These are phyloP conservation scores for Hymenoscyphus occultus DNA, from an alignment of 2,329 filamentous ascomycete genomes.

Conservation along the genomic window DNA sequence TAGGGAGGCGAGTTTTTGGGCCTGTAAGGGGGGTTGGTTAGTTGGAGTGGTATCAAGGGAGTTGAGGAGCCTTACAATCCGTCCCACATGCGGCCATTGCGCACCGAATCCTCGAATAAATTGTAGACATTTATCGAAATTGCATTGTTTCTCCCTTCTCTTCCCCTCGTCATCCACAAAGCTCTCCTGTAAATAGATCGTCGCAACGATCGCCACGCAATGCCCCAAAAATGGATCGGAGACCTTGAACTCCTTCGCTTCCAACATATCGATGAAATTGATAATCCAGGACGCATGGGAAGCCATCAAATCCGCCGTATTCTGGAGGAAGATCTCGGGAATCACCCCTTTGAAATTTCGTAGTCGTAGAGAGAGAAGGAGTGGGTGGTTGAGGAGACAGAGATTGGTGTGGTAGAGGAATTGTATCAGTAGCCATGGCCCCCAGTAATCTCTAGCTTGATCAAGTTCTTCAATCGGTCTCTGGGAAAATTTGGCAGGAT, in stretches of 20 bases:
- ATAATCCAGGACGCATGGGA: slow-evolving; percentile 53
- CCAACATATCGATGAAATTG: slow-evolving; percentile 48
- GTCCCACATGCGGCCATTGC: slow-evolving; percentile 46
- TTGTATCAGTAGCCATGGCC: slow-evolving; percentile 51
- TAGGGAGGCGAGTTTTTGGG: slow-evolving; percentile 42
- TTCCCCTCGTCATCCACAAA: slow-evolving; percentile 41
- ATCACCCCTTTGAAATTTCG: slow-evolving; percentile 51
- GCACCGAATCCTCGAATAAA: slow-evolving; percentile 43
- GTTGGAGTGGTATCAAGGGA: neutral
- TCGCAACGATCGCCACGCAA: slow-evolving; percentile 50
- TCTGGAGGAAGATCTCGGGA: slow-evolving; percentile 53
- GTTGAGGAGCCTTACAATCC: slow-evolving; percentile 37
- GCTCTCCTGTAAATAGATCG: slow-evolving; percentile 52
- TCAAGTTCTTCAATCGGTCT: slow-evolving; percentile 43
- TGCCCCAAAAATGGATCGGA: slow-evolving; percentile 48
- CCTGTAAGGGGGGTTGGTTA: slow-evolving; percentile 31
- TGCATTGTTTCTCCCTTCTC: slow-evolving; percentile 42
- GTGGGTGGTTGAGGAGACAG: slow-evolving; percentile 52
- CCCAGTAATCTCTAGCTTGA: slow-evolving; percentile 49
- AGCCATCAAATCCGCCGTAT: slow-evolving; percentile 50
- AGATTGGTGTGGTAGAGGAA: slow-evolving; percentile 52
- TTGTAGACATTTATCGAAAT: slow-evolving; percentile 44
- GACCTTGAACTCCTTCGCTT: slow-evolving; percentile 44
- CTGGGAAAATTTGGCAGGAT: slow-evolving; percentile 46
- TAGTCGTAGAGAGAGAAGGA: slow-evolving; percentile 51